phyloP scores from a whole-genome alignment of 2,329 filamentous ascomycete genomes.

The Penicillium paneum region DNA sequence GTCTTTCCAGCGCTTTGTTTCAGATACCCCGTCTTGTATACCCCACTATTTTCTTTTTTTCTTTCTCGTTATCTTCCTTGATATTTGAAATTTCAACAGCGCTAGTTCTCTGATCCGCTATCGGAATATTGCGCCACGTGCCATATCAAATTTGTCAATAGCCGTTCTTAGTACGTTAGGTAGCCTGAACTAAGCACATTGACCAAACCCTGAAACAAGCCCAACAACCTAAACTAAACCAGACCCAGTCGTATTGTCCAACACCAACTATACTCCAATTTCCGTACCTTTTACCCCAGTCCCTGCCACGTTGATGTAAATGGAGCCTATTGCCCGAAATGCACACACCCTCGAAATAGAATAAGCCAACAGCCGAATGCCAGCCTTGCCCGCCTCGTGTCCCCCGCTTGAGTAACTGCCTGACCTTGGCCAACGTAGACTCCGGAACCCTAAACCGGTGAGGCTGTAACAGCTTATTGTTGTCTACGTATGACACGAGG shows the following conservation, averaged over 20 bases:
- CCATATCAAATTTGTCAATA: slow-evolving; percentile 5
- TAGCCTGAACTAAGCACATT: slow-evolving; percentile 7
- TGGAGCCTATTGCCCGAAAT: background rate
- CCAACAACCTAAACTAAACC: background rate
- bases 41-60: slow-evolving; percentile 4
- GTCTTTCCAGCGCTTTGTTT: slow-evolving; percentile 18
- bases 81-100: background rate
- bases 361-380: slow-evolving; percentile 1
- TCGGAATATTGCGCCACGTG: slow-evolving; percentile 2
- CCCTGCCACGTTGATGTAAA: slow-evolving; percentile 7
- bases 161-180: slow-evolving; percentile 4
- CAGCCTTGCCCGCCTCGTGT: slow-evolving; percentile 14
- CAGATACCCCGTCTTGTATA: slow-evolving; percentile 20
- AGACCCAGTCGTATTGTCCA: background rate
- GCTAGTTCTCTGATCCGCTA: background rate
- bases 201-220: background rate
- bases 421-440: background rate
- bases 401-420: background rate
- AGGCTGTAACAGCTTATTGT: slow-evolving; percentile 8
- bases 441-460: background rate
- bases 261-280: background rate
- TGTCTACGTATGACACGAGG: background rate
- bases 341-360: background rate
- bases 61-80: background rate
- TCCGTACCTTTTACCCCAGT: background rate